A percentile compares a stretch with the other conserved stretches of the same genome.
Evolutionary conservation across 306 rosid species (phyloP).

Genomic region (Lithocarpus polystachyus): DNA sequence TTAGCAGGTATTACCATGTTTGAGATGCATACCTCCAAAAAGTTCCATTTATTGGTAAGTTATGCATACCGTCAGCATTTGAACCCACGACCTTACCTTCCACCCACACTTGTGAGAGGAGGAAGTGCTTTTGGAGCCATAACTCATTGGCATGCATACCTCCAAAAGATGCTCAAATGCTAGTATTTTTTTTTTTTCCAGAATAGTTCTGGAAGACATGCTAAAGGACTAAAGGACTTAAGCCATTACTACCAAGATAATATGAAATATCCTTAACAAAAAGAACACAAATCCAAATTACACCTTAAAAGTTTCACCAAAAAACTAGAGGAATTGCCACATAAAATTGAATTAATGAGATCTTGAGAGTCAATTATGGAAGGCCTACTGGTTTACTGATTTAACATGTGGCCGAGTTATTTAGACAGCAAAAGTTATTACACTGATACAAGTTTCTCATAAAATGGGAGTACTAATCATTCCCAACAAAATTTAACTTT

Average conservation of each 20-base stretch:
- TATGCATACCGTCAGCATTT: no score
- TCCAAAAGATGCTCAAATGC: not conserved
- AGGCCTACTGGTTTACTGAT: not conserved
- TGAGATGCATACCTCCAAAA: slow-evolving; percentile 22
- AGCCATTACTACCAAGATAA: not conserved
- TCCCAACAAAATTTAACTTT: not conserved
- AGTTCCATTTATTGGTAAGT: no score
- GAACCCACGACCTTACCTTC: no score
- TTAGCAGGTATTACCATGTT: slow-evolving; percentile 58
- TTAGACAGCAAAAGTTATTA: not conserved
- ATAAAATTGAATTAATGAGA: not conserved
- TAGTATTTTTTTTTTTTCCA: not conserved
- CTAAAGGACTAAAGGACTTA: not conserved
- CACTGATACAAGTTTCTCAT: not conserved
- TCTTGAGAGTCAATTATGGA: not conserved
- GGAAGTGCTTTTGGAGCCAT: no score
- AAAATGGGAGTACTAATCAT: not conserved
- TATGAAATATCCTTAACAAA: not conserved
- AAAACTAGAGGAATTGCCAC: not conserved
- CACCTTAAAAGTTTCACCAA: not conserved
- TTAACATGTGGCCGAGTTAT: not conserved
- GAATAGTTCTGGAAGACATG: not conserved
- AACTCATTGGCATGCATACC: not conserved
- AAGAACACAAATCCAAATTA: not conserved
- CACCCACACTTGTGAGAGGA: no score